Evolutionary conservation across 257 asterid genomes (phyloP).

Genomic region (Orobanche coerulescens): DNA sequence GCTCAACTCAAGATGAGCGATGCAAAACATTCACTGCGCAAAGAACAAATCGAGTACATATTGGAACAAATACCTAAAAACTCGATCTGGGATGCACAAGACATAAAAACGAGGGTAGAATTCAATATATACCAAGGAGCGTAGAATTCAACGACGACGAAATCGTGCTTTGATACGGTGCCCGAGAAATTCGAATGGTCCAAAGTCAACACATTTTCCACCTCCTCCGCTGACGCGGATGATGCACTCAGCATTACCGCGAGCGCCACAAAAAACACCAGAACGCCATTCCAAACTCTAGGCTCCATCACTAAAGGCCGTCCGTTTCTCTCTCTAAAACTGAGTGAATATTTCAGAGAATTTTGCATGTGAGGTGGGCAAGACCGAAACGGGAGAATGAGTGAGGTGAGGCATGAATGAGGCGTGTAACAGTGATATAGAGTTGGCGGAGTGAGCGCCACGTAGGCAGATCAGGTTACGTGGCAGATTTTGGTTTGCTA

Average conservation of each 20-base stretch:
- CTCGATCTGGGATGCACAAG: constrained; percentile 15
- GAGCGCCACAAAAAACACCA: constrained; percentile 23
- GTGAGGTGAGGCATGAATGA: neutral
- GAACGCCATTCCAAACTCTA: constrained; percentile 28
- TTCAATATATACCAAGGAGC: constrained; percentile 53
- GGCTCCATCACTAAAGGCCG: constrained; percentile 30
- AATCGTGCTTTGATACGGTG: constrained; percentile 36
- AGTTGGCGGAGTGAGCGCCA: constrained; percentile 29
- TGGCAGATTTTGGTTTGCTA: constrained; percentile 30
- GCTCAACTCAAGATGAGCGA: neutral
- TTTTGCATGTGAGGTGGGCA: constrained; percentile 25
- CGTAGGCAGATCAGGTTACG: constrained; percentile 19
- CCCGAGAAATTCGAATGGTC: constrained; percentile 60
- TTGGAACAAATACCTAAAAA: neutral
- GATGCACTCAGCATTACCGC: constrained; percentile 24
- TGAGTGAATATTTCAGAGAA: neutral
- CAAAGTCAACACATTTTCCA: constrained; percentile 54
- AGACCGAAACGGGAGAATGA: constrained; percentile 11
- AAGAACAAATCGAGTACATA: constrained; percentile 1
- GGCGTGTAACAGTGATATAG: constrained; percentile 19
- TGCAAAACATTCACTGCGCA: constrained; percentile 14
- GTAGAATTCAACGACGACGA: constrained; percentile 75
- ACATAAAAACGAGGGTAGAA: neutral
- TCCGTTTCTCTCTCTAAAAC: neutral
- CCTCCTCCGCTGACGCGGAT: constrained; percentile 35